Percentiles rank a stretch among this genome's conserved stretches.
Conservation (phyloP, 2,329 filamentous ascomycete genomes). For the Ophiosphaerella herpotricha region DNA sequence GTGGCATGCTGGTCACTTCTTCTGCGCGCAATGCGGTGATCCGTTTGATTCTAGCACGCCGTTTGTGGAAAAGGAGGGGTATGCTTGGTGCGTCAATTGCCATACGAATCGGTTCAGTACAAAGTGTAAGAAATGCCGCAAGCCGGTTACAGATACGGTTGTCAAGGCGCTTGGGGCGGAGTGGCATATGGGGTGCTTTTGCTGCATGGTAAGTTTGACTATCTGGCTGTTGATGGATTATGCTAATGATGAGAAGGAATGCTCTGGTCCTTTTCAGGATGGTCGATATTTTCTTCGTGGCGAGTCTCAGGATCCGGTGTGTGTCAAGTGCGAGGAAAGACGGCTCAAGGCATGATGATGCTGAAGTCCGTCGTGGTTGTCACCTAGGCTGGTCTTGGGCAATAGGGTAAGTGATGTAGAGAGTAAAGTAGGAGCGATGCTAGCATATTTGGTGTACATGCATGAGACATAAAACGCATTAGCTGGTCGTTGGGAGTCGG, state of each 20-base stretch:
- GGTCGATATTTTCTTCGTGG: conserved; percentile 67
- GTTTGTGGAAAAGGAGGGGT: conserved; percentile 97
- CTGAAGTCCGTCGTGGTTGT: background rate
- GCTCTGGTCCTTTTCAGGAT: conserved; percentile 63
- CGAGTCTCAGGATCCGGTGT: conserved; percentile 63
- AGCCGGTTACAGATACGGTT: conserved; percentile 85
- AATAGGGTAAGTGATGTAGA: background rate
- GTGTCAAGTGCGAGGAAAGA: conserved; percentile 65
- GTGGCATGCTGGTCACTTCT: conserved; percentile 98
- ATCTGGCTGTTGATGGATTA: background rate
- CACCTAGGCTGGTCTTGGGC: background rate
- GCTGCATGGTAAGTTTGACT: conserved; percentile 62
- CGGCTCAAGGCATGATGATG: conserved; percentile 60
- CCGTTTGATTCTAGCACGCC: conserved; percentile 68
- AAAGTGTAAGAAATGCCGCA: conserved; percentile 84
- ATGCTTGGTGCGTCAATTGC: conserved; percentile 93
- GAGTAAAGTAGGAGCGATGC: background rate
- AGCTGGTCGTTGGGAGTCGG: background rate
- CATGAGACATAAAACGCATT: conserved; percentile 4
- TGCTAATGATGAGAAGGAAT: conserved; percentile 53
- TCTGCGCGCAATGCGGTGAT: conserved; percentile 97
- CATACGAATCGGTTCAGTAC: conserved; percentile 89
- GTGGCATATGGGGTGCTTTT: conserved; percentile 94
- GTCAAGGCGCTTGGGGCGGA: conserved; percentile 86
- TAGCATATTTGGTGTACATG: background rate